phyloP scores from a whole-genome alignment of 306 rosid species.

The Potentilla sterilis region DNA sequence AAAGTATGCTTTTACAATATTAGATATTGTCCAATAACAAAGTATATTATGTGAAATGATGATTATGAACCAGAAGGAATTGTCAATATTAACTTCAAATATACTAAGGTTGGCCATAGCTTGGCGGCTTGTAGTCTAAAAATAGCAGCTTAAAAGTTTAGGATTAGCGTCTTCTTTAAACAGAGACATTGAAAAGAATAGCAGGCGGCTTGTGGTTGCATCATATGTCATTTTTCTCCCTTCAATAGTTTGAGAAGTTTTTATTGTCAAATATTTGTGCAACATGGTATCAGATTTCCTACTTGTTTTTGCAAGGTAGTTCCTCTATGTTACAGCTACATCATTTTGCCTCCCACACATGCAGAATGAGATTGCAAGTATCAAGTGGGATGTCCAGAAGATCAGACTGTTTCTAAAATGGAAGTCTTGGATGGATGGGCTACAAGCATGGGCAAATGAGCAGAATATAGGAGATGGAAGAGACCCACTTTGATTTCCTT shows the following conservation, averaged over 20 bases:
- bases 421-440: constrained; percentile 3
- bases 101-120: neutral
- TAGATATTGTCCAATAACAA: neutral
- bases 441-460: neutral
- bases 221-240: neutral
- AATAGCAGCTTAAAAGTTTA: neutral
- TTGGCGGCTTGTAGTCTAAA: neutral
- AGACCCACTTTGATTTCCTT: constrained; percentile 15
- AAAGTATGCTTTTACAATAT: neutral
- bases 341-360: neutral
- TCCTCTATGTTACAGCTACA: neutral
- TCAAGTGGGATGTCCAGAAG: neutral
- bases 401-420: neutral
- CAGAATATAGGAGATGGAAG: neutral
- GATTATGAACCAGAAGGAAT: neutral
- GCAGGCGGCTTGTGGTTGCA: neutral
- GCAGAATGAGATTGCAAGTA: neutral
- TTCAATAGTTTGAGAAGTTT: too few relatives aligned
- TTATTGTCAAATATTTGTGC: neutral
- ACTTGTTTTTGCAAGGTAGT: neutral
- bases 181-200: too few relatives aligned
- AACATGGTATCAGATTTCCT: neutral
- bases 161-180: too few relatives aligned
- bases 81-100: neutral
- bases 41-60: neutral